Base-by-base conservation (phyloP, 208 protist species). In the Trypanosoma conorhini region DNA sequence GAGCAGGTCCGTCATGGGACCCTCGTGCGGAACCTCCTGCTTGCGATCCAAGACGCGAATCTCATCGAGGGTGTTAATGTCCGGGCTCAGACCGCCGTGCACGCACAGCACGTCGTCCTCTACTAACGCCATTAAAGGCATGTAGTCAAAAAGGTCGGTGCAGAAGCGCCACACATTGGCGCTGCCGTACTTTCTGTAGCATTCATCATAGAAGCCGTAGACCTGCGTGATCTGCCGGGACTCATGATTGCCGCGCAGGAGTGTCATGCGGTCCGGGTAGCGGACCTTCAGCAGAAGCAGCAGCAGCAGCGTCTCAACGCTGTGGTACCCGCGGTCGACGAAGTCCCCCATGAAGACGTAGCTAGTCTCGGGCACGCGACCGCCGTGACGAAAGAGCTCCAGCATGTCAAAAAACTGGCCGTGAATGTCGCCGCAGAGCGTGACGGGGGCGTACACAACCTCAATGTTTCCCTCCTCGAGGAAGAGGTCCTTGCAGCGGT, bases 331-430 rank as follows among this genome's bases (percentile, higher is more conserved):
- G 26, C 87, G 66, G 40, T 93, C 87, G 13, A 92, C 87, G 55
- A 97, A 98, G 61, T 98, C 95, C 42, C 95, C 95, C 17, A 98
- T 68, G 70, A 97, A 97, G 1, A 98, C 69, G 67, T 96, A 97
- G 58, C 67, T 65, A 50, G 81, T 82, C 26, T 76, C 56, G 2
- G 82, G 77, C 17, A 95, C 94, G 35, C 81, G 68, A 5, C 95
- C 96, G 30, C 93, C 93, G 40, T 91, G 80, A 67, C 96, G 91
- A 54, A 98, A 98, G 40, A 99, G 83, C 72, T 98, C 97, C 17
- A 98, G 67, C 7, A 99, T 79, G 71, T 99, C 98, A 69, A 92
- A 97, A 65, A 96, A 98, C 78, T 99, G 98, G 22, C 98, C 98
- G 81, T 99, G 98, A 33, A 98, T 88, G 80, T 99, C 98, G 24